Evolutionary conservation across 257 asterid genomes (phyloP).

Genomic region (Scutellaria galericulata): DNA sequence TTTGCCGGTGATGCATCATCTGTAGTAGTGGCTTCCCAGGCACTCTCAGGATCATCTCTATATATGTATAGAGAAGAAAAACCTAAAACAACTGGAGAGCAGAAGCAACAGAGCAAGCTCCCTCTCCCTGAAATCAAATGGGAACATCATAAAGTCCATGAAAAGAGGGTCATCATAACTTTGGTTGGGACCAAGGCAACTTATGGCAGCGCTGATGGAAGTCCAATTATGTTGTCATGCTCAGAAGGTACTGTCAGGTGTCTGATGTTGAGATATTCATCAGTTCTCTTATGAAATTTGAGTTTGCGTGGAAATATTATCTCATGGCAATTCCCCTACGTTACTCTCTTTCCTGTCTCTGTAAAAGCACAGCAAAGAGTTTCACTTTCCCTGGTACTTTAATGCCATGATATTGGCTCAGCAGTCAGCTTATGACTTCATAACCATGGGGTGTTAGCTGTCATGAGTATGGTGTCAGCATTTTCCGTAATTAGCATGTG

Average conservation of each 20-base stretch:
- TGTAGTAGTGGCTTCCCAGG: conserved; percentile 76
- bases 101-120: conserved; percentile 76
- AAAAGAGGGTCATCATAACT: conserved; percentile 71
- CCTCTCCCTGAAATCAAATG: conserved; percentile 94
- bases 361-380: conserved; percentile 1
- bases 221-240: conserved; percentile 72
- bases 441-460: conserved; percentile 17
- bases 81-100: conserved; percentile 54
- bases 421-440: background rate
- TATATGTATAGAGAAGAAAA: conserved; percentile 92
- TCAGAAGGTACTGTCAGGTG: conserved; percentile 76
- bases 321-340: background rate
- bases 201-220: conserved; percentile 93
- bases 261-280: conserved; percentile 18
- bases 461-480: conserved; percentile 13
- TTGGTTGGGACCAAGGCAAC: conserved; percentile 79
- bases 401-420: conserved; percentile 4
- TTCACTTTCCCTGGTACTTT: conserved; percentile 24
- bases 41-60: conserved; percentile 79
- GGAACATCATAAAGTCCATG: conserved; percentile 88
- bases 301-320: conserved; percentile 3
- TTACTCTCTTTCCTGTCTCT: conserved; percentile 20
- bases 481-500: conserved; percentile 4
- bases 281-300: conserved; percentile 23
- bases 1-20: conserved; percentile 82